Percentiles rank a stretch among this genome's conserved stretches.
phyloP scores from a whole-genome alignment of 495 filamentous ascomycete species.

The Aspergillus homomorphus region DNA sequence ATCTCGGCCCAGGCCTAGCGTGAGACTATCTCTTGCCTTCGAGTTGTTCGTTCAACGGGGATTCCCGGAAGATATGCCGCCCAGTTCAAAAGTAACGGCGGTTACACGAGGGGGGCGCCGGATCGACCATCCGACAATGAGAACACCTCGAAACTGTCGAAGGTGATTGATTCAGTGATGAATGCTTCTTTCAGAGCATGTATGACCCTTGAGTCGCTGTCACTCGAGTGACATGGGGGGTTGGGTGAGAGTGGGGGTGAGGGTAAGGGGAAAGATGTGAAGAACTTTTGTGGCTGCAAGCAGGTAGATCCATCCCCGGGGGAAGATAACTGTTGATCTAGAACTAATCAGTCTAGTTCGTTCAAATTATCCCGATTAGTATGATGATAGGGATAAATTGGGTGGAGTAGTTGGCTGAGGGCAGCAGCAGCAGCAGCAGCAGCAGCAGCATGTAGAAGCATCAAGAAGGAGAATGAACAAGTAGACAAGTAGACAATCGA shows the following conservation, averaged over 20 bases:
- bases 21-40: slow-evolving; percentile 12
- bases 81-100: slow-evolving; percentile 29
- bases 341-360: background rate
- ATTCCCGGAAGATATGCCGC: slow-evolving; percentile 38
- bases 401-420: too few relatives aligned
- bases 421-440: too few relatives aligned
- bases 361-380: too few relatives aligned
- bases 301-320: background rate
- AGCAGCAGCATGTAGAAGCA: too few relatives aligned
- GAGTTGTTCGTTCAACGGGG: slow-evolving; percentile 28
- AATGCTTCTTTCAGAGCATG: slow-evolving; percentile 10
- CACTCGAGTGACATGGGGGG: slow-evolving; percentile 4
- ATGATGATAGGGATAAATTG: too few relatives aligned
- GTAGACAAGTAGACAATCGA: background rate
- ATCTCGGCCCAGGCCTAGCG: slow-evolving; percentile 10
- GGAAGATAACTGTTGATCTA: background rate
- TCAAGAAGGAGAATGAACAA: too few relatives aligned
- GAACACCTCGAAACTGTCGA: slow-evolving; percentile 15
- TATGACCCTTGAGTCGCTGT: slow-evolving; percentile 9
- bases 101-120: slow-evolving; percentile 32
- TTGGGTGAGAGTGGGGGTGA: background rate
- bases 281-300: slow-evolving; percentile 2
- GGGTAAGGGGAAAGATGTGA: background rate
- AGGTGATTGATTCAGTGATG: slow-evolving; percentile 13
- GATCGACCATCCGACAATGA: slow-evolving; percentile 31